phyloP scores from a whole-genome alignment of 805 yeast species.

The Zygosaccharomyces siamensis region DNA sequence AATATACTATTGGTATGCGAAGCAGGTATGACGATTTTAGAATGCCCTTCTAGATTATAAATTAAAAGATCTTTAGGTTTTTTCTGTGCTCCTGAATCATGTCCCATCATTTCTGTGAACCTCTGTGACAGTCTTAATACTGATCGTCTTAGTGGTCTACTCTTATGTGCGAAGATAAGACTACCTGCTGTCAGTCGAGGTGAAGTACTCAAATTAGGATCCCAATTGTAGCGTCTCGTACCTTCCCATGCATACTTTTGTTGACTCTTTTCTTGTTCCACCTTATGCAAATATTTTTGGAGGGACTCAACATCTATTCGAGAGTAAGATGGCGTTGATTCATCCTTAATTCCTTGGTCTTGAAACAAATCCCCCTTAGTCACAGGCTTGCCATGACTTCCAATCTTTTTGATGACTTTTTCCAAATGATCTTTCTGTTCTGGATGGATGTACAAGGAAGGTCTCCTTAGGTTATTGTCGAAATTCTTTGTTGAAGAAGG shows the following conservation, averaged over 20 bases:
- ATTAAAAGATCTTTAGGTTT: conserved; percentile 13
- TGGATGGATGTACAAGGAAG: conserved; percentile 13
- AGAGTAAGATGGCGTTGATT: not conserved
- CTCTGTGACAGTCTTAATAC: not conserved
- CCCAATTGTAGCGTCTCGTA: conserved; percentile 26
- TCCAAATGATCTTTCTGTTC: conserved; percentile 9
- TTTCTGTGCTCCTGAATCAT: not conserved
- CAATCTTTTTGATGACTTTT: conserved; percentile 8
- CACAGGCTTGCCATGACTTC: not conserved
- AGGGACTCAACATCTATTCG: conserved; percentile 16
- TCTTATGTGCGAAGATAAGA: conserved; percentile 15
- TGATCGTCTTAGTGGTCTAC: not conserved
- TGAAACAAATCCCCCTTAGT: not conserved
- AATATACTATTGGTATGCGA: conserved; percentile 14
- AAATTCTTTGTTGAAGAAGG: not conserved
- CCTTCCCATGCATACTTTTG: conserved; percentile 19
- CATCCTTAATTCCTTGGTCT: not conserved
- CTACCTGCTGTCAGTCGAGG: conserved; percentile 17
- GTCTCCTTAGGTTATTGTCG: not conserved
- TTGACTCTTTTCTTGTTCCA: conserved; percentile 21
- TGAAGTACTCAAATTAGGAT: conserved; percentile 5
- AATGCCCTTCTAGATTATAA: conserved; percentile 15
- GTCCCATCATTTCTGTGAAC: not conserved
- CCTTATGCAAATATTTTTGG: conserved; percentile 20
- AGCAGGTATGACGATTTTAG: conserved; percentile 7